phyloP scores from a whole-genome alignment of 164 flowering plant species.

The Buxus sempervirens region DNA sequence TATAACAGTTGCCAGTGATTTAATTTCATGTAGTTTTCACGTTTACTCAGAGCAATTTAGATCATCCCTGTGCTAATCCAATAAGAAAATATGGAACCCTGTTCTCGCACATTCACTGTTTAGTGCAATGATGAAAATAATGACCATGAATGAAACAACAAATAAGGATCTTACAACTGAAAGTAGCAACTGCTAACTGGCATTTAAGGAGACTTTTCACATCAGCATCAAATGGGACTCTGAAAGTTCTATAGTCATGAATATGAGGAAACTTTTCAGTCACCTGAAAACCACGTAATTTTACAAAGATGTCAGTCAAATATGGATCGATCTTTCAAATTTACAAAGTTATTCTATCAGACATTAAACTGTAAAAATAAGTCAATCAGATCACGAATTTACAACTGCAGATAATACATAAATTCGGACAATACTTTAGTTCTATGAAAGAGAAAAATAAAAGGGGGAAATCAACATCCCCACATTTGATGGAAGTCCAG shows the following conservation, averaged over 20 bases:
- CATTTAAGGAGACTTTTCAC: conserved; percentile 56
- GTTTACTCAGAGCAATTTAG: neutral
- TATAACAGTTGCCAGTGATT: neutral
- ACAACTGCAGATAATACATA: neutral
- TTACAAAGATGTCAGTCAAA: neutral
- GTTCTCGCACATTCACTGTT: neutral
- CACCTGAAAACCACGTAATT: conserved; percentile 38
- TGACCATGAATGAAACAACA: neutral
- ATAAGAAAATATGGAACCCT: neutral
- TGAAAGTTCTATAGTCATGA: conserved; percentile 45
- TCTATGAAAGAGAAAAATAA: no score
- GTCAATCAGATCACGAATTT: no score
- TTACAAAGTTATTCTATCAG: no score
- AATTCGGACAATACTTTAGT: neutral
- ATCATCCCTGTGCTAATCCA: neutral
- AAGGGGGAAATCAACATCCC: conserved; percentile 16
- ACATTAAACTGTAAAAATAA: no score
- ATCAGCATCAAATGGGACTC: conserved; percentile 43
- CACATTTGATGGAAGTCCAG: conserved; percentile 59
- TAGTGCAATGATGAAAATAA: neutral
- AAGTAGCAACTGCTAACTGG: conserved; percentile 72
- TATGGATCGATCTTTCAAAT: neutral
- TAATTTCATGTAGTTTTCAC: neutral
- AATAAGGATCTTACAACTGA: conserved; percentile 41
- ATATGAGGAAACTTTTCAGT: conserved; percentile 83